Evolutionary conservation across 495 filamentous ascomycete species (phyloP).

Genomic region (Lindgomyces ingoldianus): DNA sequence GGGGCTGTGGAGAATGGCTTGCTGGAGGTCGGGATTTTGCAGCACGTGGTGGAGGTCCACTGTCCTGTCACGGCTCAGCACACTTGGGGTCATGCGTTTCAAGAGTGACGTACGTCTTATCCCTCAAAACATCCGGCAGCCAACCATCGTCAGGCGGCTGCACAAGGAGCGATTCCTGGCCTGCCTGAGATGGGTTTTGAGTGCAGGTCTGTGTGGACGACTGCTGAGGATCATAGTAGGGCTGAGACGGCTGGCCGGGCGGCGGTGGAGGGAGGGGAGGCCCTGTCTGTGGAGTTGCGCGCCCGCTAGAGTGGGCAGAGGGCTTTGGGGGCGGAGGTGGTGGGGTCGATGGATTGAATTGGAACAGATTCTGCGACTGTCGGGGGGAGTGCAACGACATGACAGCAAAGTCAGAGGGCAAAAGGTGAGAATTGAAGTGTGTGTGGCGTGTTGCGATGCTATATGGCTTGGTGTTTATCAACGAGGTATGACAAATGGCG

Average conservation of each 20-base stretch:
- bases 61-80: constrained; percentile 38
- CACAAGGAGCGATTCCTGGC: constrained; percentile 7
- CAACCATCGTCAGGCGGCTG: constrained; percentile 44
- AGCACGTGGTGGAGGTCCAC: constrained; percentile 46
- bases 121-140: constrained; percentile 44
- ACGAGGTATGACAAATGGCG: background rate
- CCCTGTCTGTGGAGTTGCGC: constrained; percentile 41
- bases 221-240: constrained; percentile 26
- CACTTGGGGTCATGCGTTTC: background rate
- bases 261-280: constrained; percentile 48
- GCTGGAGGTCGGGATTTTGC: constrained; percentile 42
- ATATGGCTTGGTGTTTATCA: background rate
- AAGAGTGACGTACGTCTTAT: constrained; percentile 43
- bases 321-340: constrained; percentile 48
- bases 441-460: constrained; percentile 2
- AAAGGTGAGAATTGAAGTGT: background rate
- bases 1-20: constrained; percentile 53
- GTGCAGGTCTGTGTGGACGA: constrained; percentile 14
- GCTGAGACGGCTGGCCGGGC: constrained; percentile 30
- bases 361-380: constrained; percentile 38
- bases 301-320: constrained; percentile 38
- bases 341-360: constrained; percentile 44
- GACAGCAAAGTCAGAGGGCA: background rate
- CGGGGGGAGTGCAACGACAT: constrained; percentile 38
- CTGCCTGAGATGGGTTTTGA: constrained; percentile 30